Evolutionary conservation across 306 rosid genomes (phyloP).

Genomic region (Rosa chinensis): DNA sequence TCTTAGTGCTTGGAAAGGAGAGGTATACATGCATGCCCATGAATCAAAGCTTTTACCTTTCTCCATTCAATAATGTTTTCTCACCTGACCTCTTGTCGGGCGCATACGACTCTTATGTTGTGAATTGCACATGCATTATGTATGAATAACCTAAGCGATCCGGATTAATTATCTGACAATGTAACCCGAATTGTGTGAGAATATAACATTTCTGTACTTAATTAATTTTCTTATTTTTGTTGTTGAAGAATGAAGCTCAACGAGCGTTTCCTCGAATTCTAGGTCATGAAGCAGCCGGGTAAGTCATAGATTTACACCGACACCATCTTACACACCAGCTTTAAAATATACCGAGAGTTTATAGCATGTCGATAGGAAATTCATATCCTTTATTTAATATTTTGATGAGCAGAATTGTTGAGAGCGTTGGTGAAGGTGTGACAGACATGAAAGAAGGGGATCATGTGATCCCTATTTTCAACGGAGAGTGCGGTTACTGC

Average conservation of each 20-base stretch:
- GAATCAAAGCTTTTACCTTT: neutral
- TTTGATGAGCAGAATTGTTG: constrained; percentile 50
- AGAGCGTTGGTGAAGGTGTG: constrained; percentile 84
- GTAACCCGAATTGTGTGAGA: neutral
- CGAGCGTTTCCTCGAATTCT: constrained; percentile 73
- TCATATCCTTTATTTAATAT: neutral
- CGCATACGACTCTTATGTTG: neutral
- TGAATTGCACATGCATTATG: neutral
- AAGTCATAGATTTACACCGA: neutral
- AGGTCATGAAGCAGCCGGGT: constrained; percentile 95
- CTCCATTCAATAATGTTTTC: neutral
- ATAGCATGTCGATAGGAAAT: neutral
- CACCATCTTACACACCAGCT: neutral
- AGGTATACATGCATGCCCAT: neutral
- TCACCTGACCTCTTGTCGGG: neutral
- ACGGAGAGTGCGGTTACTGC: constrained; percentile 82
- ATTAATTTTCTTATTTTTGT: neutral
- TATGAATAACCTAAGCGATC: neutral
- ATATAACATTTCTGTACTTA: neutral
- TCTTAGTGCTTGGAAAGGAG: constrained; percentile 21
- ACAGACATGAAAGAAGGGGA: constrained; percentile 61
- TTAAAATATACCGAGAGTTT: no score
- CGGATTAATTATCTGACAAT: neutral
- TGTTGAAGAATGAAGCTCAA: constrained; percentile 54
- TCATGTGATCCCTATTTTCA: constrained; percentile 59